phyloP scores from a whole-genome alignment of 805 yeast genomes.

The Wickerhamomyces tratensis region DNA sequence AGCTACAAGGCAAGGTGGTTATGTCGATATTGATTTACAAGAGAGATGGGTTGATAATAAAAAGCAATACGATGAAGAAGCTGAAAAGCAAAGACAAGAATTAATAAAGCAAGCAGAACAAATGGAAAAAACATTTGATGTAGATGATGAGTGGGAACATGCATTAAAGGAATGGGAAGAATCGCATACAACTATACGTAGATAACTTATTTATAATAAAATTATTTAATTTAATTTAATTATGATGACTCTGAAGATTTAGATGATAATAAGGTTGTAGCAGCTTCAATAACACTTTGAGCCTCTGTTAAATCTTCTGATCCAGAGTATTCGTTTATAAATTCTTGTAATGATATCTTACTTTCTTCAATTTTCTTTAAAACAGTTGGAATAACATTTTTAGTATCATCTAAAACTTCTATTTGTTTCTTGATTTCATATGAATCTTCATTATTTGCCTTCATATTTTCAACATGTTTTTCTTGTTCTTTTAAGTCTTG shows the following conservation, averaged over 20 bases:
- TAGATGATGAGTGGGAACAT: constrained; percentile 65
- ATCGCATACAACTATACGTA: constrained; percentile 22
- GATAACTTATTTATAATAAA: background rate
- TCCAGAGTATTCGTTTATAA: constrained; percentile 26
- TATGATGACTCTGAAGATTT: no score
- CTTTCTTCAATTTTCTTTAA: constrained; percentile 31
- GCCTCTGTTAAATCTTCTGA: constrained; percentile 22
- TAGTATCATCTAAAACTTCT: constrained; percentile 45
- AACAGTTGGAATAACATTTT: constrained; percentile 39
- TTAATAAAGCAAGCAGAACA: constrained; percentile 30
- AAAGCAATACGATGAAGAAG: constrained; percentile 61
- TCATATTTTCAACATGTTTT: constrained; percentile 35
- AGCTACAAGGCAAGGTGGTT: constrained; percentile 74
- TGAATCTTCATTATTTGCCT: constrained; percentile 39
- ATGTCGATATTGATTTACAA: constrained; percentile 58
- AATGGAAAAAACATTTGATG: constrained; percentile 34
- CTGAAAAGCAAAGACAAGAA: constrained; percentile 34
- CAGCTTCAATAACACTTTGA: constrained; percentile 14
- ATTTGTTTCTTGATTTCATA: constrained; percentile 53
- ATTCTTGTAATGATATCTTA: constrained; percentile 27
- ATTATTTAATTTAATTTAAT: no score
- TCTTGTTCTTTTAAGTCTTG: constrained; percentile 50
- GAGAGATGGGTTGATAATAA: constrained; percentile 94
- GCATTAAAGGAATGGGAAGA: constrained; percentile 53
- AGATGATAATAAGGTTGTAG: constrained; percentile 14